These are phyloP conservation scores for Kodamaea laetipori DNA, from an alignment of 805 yeast genomes.

Conservation along the genomic window DNA sequence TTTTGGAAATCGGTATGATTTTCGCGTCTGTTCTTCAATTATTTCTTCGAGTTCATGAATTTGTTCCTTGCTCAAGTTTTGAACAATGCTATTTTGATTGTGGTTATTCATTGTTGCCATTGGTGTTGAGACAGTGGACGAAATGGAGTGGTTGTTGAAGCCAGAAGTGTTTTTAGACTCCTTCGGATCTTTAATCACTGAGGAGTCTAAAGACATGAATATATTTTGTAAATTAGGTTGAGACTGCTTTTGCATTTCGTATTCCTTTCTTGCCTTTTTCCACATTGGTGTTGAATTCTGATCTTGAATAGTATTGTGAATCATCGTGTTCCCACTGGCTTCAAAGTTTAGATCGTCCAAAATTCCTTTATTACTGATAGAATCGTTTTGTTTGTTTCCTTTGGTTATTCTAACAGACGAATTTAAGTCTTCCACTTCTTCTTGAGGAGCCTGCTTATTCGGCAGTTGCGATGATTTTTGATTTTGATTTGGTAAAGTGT, in stretches of 20 bases:
- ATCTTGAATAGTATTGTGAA: slow-evolving; percentile 29
- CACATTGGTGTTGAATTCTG: slow-evolving; percentile 35
- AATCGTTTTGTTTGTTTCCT: slow-evolving; percentile 8
- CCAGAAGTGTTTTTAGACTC: slow-evolving; percentile 10
- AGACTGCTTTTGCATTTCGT: slow-evolving; percentile 24
- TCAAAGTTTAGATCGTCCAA: slow-evolving; percentile 19
- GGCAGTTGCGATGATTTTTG: neutral
- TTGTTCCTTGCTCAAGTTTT: slow-evolving; percentile 16
- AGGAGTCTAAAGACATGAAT: slow-evolving; percentile 27
- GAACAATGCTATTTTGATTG: slow-evolving; percentile 1
- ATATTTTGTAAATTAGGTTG: slow-evolving; percentile 35
- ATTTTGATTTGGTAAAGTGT: neutral
- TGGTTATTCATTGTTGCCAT: slow-evolving; percentile 26
- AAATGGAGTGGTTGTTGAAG: slow-evolving; percentile 24
- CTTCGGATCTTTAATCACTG: slow-evolving; percentile 7
- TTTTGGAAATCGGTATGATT: slow-evolving; percentile 20
- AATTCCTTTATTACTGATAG: neutral
- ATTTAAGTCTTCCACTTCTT: slow-evolving; percentile 18
- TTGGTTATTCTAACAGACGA: slow-evolving; percentile 30
- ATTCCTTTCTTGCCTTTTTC: slow-evolving; percentile 35
- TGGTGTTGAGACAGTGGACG: slow-evolving; percentile 43
- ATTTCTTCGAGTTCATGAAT: slow-evolving; percentile 26
- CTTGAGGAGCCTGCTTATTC: slow-evolving; percentile 5
- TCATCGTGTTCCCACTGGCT: slow-evolving; percentile 31
- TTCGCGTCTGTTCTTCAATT: slow-evolving; percentile 24